Evolutionary conservation across 2,329 filamentous ascomycete species (phyloP).

Genomic region (Aspergillus ustus): DNA sequence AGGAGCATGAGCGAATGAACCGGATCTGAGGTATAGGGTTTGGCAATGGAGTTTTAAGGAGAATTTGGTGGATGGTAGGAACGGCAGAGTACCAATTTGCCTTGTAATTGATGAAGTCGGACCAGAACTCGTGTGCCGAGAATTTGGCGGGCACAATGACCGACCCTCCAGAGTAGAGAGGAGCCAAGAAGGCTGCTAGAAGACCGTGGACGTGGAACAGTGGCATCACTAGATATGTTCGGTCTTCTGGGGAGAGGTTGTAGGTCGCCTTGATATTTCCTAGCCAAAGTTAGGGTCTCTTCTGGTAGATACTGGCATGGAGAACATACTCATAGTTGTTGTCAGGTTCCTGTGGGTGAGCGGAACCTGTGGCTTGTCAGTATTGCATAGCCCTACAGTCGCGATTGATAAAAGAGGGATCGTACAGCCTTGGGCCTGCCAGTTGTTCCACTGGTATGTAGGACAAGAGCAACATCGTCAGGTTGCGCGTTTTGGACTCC

Average conservation of each 20-base stretch:
- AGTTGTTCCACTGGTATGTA: conserved; percentile 85
- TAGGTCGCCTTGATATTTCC: conserved; percentile 81
- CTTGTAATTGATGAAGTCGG: conserved; percentile 71
- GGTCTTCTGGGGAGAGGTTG: conserved; percentile 69
- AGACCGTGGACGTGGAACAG: conserved; percentile 91
- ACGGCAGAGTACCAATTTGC: conserved; percentile 94
- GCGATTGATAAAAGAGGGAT: neutral
- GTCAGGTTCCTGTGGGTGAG: conserved; percentile 81
- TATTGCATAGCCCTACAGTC: neutral
- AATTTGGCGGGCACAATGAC: conserved; percentile 79
- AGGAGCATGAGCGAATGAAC: conserved; percentile 87
- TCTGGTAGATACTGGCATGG: neutral
- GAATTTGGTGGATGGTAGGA: conserved; percentile 90
- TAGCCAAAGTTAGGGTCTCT: conserved; percentile 31
- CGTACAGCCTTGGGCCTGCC: conserved; percentile 80
- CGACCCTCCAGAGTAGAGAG: conserved; percentile 75
- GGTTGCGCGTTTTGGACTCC: conserved; percentile 62
- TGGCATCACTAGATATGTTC: conserved; percentile 87
- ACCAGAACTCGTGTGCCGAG: conserved; percentile 83
- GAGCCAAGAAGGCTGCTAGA: conserved; percentile 78
- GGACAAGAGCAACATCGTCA: conserved; percentile 79
- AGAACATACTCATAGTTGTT: conserved; percentile 71
- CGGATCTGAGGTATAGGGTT: conserved; percentile 72
- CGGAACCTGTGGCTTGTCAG: conserved; percentile 59
- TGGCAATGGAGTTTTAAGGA: conserved; percentile 74